These are phyloP conservation scores for Pezicula carpinea DNA, from an alignment of 2,329 filamentous ascomycete genomes.

Conservation along the genomic window DNA sequence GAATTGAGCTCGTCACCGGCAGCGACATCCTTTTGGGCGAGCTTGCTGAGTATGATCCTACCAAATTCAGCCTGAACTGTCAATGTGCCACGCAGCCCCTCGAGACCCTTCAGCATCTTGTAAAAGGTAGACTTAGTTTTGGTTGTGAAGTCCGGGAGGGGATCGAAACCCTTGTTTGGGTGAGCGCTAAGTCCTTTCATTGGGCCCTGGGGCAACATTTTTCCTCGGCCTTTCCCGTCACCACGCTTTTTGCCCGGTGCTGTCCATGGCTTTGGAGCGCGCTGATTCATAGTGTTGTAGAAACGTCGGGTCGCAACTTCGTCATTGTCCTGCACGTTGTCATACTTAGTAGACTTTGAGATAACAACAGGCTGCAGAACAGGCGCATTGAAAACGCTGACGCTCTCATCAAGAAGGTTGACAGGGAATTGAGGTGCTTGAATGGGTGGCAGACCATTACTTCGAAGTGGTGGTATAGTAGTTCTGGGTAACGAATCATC, in stretches of 20 bases:
- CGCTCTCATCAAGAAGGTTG: background rate
- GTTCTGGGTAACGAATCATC: background rate
- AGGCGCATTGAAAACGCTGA: background rate
- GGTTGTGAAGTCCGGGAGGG: conserved; percentile 14
- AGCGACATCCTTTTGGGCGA: conserved; percentile 10
- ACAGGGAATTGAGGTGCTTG: background rate
- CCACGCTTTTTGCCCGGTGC: background rate
- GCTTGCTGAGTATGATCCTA: conserved; percentile 17
- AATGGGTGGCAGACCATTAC: background rate
- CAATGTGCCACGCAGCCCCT: conserved; percentile 21
- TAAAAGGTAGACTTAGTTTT: conserved; percentile 13
- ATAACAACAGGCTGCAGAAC: background rate
- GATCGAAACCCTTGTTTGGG: conserved; percentile 5
- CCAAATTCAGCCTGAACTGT: conserved; percentile 23
- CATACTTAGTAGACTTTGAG: background rate
- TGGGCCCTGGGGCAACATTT: background rate
- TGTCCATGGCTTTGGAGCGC: conserved; percentile 8
- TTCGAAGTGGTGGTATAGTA: background rate
- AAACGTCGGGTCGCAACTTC: conserved; percentile 16
- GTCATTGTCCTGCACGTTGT: conserved; percentile 5
- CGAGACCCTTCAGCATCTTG: conserved; percentile 14
- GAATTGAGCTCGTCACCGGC: conserved; percentile 3
- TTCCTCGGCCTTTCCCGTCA: background rate
- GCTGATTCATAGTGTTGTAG: conserved; percentile 23
- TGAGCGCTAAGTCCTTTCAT: background rate